Conservation (phyloP, 2,329 filamentous ascomycete species). For the Diaporthe vexans region DNA sequence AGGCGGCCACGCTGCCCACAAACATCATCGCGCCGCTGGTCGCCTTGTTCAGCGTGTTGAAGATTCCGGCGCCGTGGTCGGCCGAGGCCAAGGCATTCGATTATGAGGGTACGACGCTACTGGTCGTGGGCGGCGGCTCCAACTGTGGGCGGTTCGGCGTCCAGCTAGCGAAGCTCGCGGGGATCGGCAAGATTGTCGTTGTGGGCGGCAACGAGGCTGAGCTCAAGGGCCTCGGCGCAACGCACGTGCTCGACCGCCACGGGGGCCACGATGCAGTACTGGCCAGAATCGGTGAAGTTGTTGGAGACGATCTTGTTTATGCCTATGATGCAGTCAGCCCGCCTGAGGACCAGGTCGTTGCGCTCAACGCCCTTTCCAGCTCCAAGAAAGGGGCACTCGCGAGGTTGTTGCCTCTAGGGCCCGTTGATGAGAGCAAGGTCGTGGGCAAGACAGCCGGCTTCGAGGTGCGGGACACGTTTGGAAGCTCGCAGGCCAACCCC, state of each 20-base stretch:
- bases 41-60: constrained; percentile 52
- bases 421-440: constrained; percentile 48
- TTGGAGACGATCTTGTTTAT: constrained; percentile 56
- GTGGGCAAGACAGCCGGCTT: constrained; percentile 51
- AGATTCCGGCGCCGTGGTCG: constrained; percentile 49
- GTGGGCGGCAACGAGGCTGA: constrained; percentile 50
- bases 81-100: constrained; percentile 44
- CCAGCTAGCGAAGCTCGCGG: constrained; percentile 52
- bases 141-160: constrained; percentile 52
- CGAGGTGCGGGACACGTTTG: constrained; percentile 48
- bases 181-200: constrained; percentile 56
- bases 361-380: constrained; percentile 53
- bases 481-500: constrained; percentile 46
- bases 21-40: constrained; percentile 53
- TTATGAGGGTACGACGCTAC: constrained; percentile 45
- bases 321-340: constrained; percentile 53
- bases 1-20: constrained; percentile 54
- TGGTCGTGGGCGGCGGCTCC: constrained; percentile 54
- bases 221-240: constrained; percentile 54
- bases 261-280: constrained; percentile 49
- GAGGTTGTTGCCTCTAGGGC: constrained; percentile 45
- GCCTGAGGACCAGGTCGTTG: constrained; percentile 46
- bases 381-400: constrained; percentile 52
- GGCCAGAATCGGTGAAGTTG: constrained; percentile 51
- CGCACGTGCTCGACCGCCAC: constrained; percentile 57